Conservation (phyloP, 176 grass and related monocot genomes). For the Juncus inflexus region DNA sequence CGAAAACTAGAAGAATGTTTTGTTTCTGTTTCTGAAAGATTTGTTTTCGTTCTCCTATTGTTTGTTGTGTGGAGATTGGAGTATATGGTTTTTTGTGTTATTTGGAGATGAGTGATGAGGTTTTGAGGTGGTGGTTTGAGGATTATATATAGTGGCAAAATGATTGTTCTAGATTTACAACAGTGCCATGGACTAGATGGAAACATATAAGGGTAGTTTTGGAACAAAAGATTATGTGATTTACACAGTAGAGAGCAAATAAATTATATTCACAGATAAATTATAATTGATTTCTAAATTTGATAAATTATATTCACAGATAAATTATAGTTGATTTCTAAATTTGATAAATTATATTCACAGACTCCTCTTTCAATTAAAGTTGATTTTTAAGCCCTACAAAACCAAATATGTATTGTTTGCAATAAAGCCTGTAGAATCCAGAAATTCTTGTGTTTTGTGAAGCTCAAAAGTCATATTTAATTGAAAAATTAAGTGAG, state of each 20-base stretch:
- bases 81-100: background rate
- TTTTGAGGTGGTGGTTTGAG: background rate
- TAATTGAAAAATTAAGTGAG: too few relatives aligned
- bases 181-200: conserved; percentile 15
- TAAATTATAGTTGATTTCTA: too few relatives aligned
- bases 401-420: too few relatives aligned
- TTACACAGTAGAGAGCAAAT: background rate
- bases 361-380: too few relatives aligned
- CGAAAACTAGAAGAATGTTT: background rate
- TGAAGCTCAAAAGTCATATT: too few relatives aligned
- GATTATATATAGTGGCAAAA: conserved; percentile 17
- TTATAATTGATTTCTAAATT: too few relatives aligned
- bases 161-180: background rate
- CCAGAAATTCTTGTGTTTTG: too few relatives aligned
- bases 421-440: too few relatives aligned
- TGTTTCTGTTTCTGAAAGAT: background rate
- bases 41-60: conserved; percentile 20
- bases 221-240: conserved; percentile 6
- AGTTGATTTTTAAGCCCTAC: too few relatives aligned
- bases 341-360: too few relatives aligned
- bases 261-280: too few relatives aligned
- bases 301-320: too few relatives aligned
- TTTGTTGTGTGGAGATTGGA: background rate
- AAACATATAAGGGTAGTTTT: conserved; percentile 2
- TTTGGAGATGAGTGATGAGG: background rate